Base-by-base conservation (phyloP, 1,284 basidiomycete species). In the Fomitopsis palustris region DNA sequence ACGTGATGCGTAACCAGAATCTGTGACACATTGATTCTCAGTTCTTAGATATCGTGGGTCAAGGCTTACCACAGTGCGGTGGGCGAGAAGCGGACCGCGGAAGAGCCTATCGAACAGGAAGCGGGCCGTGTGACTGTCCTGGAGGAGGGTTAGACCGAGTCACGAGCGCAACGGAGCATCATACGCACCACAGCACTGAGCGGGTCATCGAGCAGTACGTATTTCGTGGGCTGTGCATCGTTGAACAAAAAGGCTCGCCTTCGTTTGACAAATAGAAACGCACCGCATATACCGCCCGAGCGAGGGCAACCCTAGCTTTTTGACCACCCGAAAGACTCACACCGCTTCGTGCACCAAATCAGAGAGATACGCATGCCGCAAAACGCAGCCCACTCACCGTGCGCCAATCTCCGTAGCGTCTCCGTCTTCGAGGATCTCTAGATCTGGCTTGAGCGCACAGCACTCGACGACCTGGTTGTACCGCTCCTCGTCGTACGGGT, bases 41-140 rank as follows among this genome's bases (percentile, higher is more conserved):
- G 1, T 12, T 21, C 25, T n/a, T 42, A n/a, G 1, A 16, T 47
- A 16, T 4, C 3, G 14, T 35, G 23, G 9, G 8, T 25, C 58
- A 5, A 53, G 57, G 74, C 80, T 39, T 73, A 90, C 85, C 53
- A 91, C 85, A 1, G 90, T 91, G 16, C 90, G 81, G 57, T 86
- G 77, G 1, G 77, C 80, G 23, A 91, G 69, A 10, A 92, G 76
- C 10, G 86, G 84, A 0, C 89, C 90, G 16, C 76, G 75, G 39
- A 92, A 72, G 10, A 89, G 77, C 53, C 81, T 79, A 39, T 90
- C 85, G 59, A 82, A 88, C 29, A 93, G 72, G 69, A 84, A 81
- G 9, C 87, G 80, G 2, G 89, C 82, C 0, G 89, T 92, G 70
- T 90, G 87, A 64, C 86, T 89, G 66, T 92, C 90, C 81, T 89